Evolutionary conservation across 2,329 filamentous ascomycete species (phyloP), one percentile per base, ranked within the genome.

Genomic region (Colletotrichum musicola): DNA sequence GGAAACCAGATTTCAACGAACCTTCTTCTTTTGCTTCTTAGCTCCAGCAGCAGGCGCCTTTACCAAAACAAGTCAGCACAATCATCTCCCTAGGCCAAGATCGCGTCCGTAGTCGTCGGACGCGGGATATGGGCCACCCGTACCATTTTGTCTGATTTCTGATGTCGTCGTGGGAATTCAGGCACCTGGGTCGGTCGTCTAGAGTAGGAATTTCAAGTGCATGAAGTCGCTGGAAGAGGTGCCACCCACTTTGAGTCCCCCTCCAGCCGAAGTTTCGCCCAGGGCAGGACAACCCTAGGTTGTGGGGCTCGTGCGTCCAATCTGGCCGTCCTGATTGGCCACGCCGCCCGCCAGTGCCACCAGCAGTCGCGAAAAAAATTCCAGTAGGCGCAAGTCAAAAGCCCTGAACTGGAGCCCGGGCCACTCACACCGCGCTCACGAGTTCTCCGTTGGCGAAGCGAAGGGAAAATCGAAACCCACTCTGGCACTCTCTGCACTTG

Each of bases 11-110:
- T 47, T 25, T 50, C 22, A 40, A 70, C 68, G 61, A 71, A 72
- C 71, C 65, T 84, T 83, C 81, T 84, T 84, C 82, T 84, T 84
- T 79, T 84, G 81, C 80, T 84, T 84, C 81, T 83, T 83, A 77
- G 78, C 81, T 81, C 81, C 81, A 77, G 81, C 79, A 77, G 81
- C 81, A 75, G 81, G 80, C 77, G 81, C 81, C 82, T 71, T 72
- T 40, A 66, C 55, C 18, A 46, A 50, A 27, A 50, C 25, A 44
- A 61, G 66, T 69, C 62, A 69, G 66, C 18, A 69, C 38, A 27
- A 47, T 46, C 22, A 56, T 47, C 49, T 55, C 14, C 51, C 51
- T 40, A 49, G 56, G 40, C 47, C 60, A n/a, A 47, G 25, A 57
- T 16, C 18, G 20, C 22, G 27, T 18, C 50, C 30, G 30, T 35